Evolutionary conservation across 2,329 filamentous ascomycete genomes (phyloP).

Genomic region (Botrytis paeoniae): DNA sequence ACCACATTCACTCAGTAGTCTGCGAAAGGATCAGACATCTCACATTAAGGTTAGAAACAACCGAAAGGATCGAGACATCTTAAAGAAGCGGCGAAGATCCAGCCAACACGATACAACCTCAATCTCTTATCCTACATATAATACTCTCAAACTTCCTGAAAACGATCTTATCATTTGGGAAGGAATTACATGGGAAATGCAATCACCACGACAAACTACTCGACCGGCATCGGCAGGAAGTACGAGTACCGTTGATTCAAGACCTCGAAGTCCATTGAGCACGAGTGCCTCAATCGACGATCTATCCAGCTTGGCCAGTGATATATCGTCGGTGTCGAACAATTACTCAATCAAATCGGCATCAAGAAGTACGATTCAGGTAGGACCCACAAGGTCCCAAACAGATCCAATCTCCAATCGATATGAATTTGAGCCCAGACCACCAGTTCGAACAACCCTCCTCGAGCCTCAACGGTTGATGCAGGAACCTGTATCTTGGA

Average conservation of each 20-base stretch:
- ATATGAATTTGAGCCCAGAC: conserved; percentile 23
- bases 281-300: conserved; percentile 30
- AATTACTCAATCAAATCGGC: conserved; percentile 8
- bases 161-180: conserved; percentile 12
- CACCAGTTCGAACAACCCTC: conserved; percentile 12
- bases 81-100: conserved; percentile 4
- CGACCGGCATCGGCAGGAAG: conserved; percentile 26
- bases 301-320: conserved; percentile 28
- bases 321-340: conserved; percentile 25
- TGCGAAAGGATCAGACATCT: conserved; percentile 11
- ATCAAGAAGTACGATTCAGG: conserved; percentile 13
- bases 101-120: conserved; percentile 23
- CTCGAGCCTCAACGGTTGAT: conserved; percentile 12
- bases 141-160: conserved; percentile 18
- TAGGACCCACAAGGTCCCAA: conserved; percentile 27
- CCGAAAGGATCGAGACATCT: conserved; percentile 15
- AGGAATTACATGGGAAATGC: conserved; percentile 26
- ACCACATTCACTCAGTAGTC: conserved; percentile 4
- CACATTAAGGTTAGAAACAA: neutral
- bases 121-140: conserved; percentile 28
- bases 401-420: conserved; percentile 22
- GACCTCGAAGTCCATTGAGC: conserved; percentile 34
- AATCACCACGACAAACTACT: conserved; percentile 22
- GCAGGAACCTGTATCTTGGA: conserved; percentile 24
- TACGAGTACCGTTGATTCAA: conserved; percentile 31